These are phyloP conservation scores for Byssochlamys sp. DNA, from an alignment of 2,329 filamentous ascomycete genomes.

Conservation along the genomic window DNA sequence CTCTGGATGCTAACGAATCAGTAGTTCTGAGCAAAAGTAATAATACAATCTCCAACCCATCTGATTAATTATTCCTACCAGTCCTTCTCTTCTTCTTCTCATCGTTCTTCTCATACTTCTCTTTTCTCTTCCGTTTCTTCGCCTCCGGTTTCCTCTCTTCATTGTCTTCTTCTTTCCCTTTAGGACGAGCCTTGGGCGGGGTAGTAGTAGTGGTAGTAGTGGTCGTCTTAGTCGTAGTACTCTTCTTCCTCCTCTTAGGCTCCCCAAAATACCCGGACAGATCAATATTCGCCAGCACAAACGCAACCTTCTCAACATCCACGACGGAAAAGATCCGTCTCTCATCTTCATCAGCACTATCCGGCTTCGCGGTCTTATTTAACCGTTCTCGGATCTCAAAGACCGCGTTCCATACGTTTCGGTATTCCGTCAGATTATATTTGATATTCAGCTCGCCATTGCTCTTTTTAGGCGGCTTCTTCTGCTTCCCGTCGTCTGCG, in stretches of 20 bases:
- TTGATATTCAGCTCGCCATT: constrained; percentile 28
- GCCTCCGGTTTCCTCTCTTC: constrained; percentile 1
- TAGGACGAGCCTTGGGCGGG: background rate
- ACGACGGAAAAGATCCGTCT: constrained; percentile 14
- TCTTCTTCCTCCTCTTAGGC: background rate
- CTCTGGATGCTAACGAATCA: background rate
- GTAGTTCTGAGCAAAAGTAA: background rate
- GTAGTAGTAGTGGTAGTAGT: too few relatives aligned
- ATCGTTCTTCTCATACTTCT: background rate
- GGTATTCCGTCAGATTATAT: constrained; percentile 33
- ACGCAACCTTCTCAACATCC: constrained; percentile 30
- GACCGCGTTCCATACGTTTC: constrained; percentile 21
- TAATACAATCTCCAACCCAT: background rate
- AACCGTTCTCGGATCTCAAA: constrained; percentile 14
- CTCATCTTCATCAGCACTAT: background rate
- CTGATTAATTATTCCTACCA: background rate
- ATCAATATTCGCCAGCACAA: constrained; percentile 27
- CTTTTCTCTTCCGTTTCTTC: constrained; percentile 3
- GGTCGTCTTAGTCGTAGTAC: too few relatives aligned
- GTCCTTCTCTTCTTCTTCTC: background rate
- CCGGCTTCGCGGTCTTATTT: constrained; percentile 5
- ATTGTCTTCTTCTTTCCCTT: background rate
- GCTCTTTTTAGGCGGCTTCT: constrained; percentile 4
- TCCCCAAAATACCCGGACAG: constrained; percentile 14
- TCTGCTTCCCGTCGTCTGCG: constrained; percentile 3